A percentile compares a stretch with the other conserved stretches of the same genome.
Conservation (phyloP, 1,139 yeast genomes). For the Hemisphaericaspora lyxosophila region DNA sequence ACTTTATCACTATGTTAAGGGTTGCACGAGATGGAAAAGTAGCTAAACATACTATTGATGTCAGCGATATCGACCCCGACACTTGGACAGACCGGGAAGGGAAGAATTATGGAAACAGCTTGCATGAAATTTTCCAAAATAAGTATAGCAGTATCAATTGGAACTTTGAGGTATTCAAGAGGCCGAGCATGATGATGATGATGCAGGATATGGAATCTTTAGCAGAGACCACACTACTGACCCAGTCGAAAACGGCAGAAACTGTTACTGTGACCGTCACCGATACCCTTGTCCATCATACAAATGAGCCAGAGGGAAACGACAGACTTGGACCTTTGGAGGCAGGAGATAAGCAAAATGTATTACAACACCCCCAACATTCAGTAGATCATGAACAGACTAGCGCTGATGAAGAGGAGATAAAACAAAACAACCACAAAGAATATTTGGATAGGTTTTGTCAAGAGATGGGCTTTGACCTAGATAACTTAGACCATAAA, state of each 20-base stretch:
- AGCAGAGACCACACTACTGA: too few species aligned
- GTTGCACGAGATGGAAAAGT: constrained; percentile 24
- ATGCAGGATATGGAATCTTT: too few species aligned
- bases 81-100: constrained; percentile 35
- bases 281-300: too few species aligned
- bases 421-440: too few species aligned
- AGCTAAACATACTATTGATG: constrained; percentile 14
- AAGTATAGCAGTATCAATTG: constrained; percentile 20
- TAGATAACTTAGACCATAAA: too few species aligned
- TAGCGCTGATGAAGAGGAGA: too few species aligned
- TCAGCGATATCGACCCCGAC: constrained; percentile 33
- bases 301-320: too few species aligned
- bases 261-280: not conserved
- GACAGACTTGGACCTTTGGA: not conserved
- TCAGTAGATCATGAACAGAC: too few species aligned
- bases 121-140: constrained; percentile 11
- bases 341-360: not conserved
- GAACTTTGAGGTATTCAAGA: constrained; percentile 27
- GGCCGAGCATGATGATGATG: constrained; percentile 4
- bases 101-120: constrained; percentile 11
- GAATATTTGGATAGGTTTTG: too few species aligned
- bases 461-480: too few species aligned
- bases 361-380: not conserved
- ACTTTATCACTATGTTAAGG: constrained; percentile 25
- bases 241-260: not conserved